Conservation (phyloP, 352 stramenopile genomes). For the Phytophthora sp. region DNA sequence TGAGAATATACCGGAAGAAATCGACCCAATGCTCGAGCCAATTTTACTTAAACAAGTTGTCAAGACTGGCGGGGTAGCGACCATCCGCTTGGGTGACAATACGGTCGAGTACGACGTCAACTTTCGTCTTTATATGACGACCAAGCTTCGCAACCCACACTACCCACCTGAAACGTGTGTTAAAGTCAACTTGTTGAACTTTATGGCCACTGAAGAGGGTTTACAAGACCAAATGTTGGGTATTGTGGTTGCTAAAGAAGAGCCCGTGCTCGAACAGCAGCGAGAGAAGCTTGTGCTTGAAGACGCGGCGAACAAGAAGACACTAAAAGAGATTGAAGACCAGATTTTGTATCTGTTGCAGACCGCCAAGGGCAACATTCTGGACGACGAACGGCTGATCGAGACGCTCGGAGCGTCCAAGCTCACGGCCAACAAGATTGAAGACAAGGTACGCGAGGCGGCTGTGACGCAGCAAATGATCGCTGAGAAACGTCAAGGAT, state of each 20-base stretch:
- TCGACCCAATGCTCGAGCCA: constrained; percentile 95
- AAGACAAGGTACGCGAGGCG: constrained; percentile 94
- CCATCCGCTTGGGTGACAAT: constrained; percentile 93
- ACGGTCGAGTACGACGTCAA: constrained; percentile 94
- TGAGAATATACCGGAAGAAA: constrained; percentile 93
- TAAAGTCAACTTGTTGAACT: constrained; percentile 98
- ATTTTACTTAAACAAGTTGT: constrained; percentile 94
- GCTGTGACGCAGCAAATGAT: constrained; percentile 94
- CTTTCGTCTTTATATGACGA: constrained; percentile 96
- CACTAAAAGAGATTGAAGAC: constrained; percentile 96
- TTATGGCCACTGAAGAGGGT: constrained; percentile 95
- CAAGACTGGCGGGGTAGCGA: constrained; percentile 87
- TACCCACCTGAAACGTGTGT: constrained; percentile 95
- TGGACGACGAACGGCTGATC: constrained; percentile 96
- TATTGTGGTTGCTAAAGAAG: constrained; percentile 94
- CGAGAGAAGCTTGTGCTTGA: constrained; percentile 94
- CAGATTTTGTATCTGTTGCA: constrained; percentile 95
- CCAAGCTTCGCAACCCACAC: constrained; percentile 94
- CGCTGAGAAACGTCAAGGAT: constrained; percentile 90
- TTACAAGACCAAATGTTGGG: constrained; percentile 97
- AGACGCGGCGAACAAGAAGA: constrained; percentile 94
- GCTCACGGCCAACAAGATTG: constrained; percentile 93
- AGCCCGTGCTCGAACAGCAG: constrained; percentile 92
- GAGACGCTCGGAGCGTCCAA: constrained; percentile 94
- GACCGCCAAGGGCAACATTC: constrained; percentile 94